A percentile compares a stretch with the other conserved stretches of the same genome.
phyloP scores from a whole-genome alignment of 495 filamentous ascomycete genomes.

The Cryomyces minteri region DNA sequence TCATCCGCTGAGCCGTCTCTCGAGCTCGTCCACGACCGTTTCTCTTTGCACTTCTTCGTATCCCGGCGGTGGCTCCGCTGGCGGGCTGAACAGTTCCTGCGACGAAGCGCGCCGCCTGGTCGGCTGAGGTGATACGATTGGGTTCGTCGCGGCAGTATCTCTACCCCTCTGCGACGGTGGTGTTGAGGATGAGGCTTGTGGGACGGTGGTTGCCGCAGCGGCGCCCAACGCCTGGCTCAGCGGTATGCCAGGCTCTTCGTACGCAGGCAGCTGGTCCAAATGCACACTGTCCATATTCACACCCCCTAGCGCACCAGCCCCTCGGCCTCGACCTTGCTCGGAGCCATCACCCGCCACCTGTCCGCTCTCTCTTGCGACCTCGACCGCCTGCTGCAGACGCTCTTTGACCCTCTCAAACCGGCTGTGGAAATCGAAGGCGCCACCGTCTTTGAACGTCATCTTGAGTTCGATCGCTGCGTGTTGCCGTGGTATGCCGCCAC shows the following conservation, averaged over 20 bases:
- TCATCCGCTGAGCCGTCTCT: slow-evolving; percentile 17
- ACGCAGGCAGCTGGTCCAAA: slow-evolving; percentile 73
- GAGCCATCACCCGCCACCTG: slow-evolving; percentile 14
- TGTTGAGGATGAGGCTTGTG: background rate
- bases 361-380: slow-evolving; percentile 39
- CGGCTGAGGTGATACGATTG: slow-evolving; percentile 2
- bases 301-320: slow-evolving; percentile 25
- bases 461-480: slow-evolving; percentile 56
- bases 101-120: slow-evolving; percentile 1
- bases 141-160: background rate
- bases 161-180: background rate
- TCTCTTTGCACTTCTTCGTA: slow-evolving; percentile 83
- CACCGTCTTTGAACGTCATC: slow-evolving; percentile 86
- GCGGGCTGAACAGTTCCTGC: slow-evolving; percentile 24
- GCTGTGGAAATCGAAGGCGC: slow-evolving; percentile 77
- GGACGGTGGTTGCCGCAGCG: background rate
- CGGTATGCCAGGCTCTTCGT: slow-evolving; percentile 25
- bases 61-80: slow-evolving; percentile 72
- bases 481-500: slow-evolving; percentile 70
- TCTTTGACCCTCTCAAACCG: slow-evolving; percentile 76
- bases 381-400: slow-evolving; percentile 57
- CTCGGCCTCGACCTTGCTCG: slow-evolving; percentile 8
- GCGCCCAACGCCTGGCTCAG: background rate
- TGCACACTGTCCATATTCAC: slow-evolving; percentile 41
- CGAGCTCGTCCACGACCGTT: slow-evolving; percentile 46